Evolutionary conservation across 2,329 filamentous ascomycete species (phyloP), one percentile per base, ranked within the genome.

Genomic region (Fusarium robinianum): DNA sequence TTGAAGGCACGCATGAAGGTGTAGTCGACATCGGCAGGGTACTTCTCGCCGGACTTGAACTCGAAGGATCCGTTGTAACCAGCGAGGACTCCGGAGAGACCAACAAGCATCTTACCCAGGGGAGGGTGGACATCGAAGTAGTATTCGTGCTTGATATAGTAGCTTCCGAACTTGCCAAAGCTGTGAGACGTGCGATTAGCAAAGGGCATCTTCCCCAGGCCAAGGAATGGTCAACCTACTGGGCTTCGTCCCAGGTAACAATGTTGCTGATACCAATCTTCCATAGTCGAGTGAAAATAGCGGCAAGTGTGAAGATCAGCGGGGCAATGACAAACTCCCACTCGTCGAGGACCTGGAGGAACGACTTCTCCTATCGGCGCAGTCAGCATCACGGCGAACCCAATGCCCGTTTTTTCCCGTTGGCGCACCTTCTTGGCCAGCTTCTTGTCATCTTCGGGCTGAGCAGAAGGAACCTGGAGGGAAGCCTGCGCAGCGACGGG

Each of bases 1-100:
- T 97, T 99, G 81, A 99, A 99, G 50, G 92, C 80, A 61, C 94
- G 89, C 95, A 99, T 99, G 66, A 96, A 96, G 61, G 91, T 95
- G 71, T 95, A 99, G 76, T 99, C 87, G 65, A 99, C 79, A 63
- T 97, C 90, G 58, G 85, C 83, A 8, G 94, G 94, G 68, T 99
- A 99, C 41, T 82, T 90, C 66, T 97, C 94, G 67, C 94, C 94
- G 40, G 92, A 97, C 72, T 99, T 99, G 80, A 99, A 99, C 67
- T 99, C 94, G 72, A 99, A 99, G 4, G 92, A 95, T 46, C 94
- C 94, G 75, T 99, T 99, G 78, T 99, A 99, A 57, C 92, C 92
- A 57, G 92, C 95, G 50, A 99, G 79, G 66, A 95, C 95, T 66
- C 94, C 94, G 6, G 94, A 97, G 37, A 99, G 80, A 52, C 94